phyloP scores from a whole-genome alignment of 2,329 filamentous ascomycete genomes.

The Thielaviopsis punctulata region DNA sequence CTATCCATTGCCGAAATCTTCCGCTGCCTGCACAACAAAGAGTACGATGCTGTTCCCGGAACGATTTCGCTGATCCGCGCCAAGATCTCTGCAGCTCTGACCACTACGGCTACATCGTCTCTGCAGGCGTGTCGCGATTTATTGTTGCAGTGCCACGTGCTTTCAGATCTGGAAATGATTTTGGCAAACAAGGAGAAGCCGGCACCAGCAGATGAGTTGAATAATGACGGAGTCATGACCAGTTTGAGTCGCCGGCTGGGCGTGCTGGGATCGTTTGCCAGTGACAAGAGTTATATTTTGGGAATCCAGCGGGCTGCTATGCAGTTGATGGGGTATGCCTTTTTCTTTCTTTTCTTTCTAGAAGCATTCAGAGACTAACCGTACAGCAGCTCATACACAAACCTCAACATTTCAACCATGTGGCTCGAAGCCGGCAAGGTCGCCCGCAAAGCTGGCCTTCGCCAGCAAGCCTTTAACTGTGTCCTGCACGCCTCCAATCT shows the following conservation, averaged over 20 bases:
- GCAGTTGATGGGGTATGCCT: constrained; percentile 50
- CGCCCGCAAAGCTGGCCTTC: constrained; percentile 55
- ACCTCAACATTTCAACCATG: constrained; percentile 59
- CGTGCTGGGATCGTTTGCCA: constrained; percentile 70
- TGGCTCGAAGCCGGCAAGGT: constrained; percentile 85
- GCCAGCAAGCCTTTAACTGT: constrained; percentile 85
- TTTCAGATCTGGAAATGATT: constrained; percentile 75
- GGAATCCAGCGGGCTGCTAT: constrained; percentile 75
- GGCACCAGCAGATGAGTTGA: neutral
- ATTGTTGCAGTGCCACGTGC: constrained; percentile 71
- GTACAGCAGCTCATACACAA: constrained; percentile 20
- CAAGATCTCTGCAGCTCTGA: constrained; percentile 56
- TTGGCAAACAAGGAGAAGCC: constrained; percentile 21
- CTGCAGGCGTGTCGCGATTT: constrained; percentile 69
- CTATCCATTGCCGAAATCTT: constrained; percentile 49
- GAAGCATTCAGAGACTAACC: neutral
- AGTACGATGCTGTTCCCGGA: constrained; percentile 30
- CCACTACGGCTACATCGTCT: constrained; percentile 59
- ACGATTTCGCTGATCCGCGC: constrained; percentile 48
- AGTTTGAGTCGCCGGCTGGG: constrained; percentile 64
- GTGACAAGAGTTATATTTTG: constrained; percentile 86
- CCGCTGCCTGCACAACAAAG: constrained; percentile 37
- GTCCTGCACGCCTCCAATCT: constrained; percentile 76
- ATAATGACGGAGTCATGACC: constrained; percentile 23
- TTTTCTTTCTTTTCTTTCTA: neutral